Base-by-base conservation (phyloP, 2,329 filamentous ascomycete species). In the Calonectria hawksworthii region DNA sequence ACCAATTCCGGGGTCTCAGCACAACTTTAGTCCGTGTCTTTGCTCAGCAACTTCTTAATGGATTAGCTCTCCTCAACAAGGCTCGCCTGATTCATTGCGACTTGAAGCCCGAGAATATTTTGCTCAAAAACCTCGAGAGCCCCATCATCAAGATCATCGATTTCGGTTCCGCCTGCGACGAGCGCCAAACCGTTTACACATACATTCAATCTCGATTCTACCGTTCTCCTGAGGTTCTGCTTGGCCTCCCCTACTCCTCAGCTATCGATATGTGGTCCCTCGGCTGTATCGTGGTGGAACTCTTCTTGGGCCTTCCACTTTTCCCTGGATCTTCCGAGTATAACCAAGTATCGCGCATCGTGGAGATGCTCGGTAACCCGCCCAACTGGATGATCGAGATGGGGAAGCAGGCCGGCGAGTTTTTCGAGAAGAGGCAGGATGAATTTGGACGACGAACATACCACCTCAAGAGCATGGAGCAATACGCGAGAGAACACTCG, bases 81-180 rank as follows among this genome's bases (percentile, higher is more conserved):
- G 97, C 97, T 38, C 95, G 97, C 76, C 87, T 99, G 80, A 99
- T 99, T 80, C 97, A 99, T 85, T 99, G 97, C 85, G 97, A 99
- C 89, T 85, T 99, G 84, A 99, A 99, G 84, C 97, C 97, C 0
- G 97, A 99, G 85, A 99, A 99, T 81, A 99, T 99, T 73, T 87
- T 99, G 54, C 89, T 99, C 69, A 99, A 99, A 86, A 99, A 99
- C 83, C 92, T 99, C 52, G 97, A 99, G 85, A 99, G 96, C 82
- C 97, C 97, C 4, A 99, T 99, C 79, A 99, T 99, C 90, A 99
- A 99, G 86, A 98, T 99, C 82, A 99, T 99, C 84, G 97, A 99
- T 89, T 99, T 99, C 83, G 97, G 97, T 54, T 99, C 97, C 47
- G 97, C 97, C 18, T 99, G 97, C 85, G 97, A 99, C 84, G 97